Evolutionary conservation across 805 yeast species (phyloP).

Genomic region (Isabelozyma rhagii): DNA sequence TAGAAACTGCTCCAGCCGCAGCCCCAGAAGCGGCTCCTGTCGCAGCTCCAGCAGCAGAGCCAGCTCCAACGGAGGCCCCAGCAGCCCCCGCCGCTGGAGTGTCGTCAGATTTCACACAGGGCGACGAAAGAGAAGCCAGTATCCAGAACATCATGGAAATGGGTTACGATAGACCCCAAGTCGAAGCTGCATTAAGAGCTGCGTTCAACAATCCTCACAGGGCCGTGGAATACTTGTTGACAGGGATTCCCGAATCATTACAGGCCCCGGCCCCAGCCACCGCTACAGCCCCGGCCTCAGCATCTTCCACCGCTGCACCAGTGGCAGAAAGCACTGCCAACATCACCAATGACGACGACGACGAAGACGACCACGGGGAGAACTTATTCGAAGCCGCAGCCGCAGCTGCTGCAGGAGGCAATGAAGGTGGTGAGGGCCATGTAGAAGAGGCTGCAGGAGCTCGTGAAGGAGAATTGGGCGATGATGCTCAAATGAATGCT

Average conservation of each 20-base stretch:
- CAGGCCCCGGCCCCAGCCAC: conserved; percentile 29
- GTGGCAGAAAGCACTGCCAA: conserved; percentile 16
- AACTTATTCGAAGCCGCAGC: conserved; percentile 56
- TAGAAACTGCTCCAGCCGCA: conserved; percentile 13
- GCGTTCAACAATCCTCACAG: conserved; percentile 98
- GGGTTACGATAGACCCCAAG: conserved; percentile 90
- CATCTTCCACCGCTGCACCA: conserved; percentile 8
- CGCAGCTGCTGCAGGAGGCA: conserved; percentile 27
- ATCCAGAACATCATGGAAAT: conserved; percentile 84
- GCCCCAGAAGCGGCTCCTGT: conserved; percentile 17
- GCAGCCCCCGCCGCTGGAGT: conserved; percentile 17
- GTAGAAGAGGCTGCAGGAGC: conserved; percentile 11
- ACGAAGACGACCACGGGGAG: conserved; percentile 30
- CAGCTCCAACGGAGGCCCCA: conserved; percentile 4
- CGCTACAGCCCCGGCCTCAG: conserved; percentile 13
- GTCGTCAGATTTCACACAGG: conserved; percentile 66
- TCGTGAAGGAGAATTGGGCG: conserved; percentile 40
- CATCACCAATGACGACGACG: conserved; percentile 29
- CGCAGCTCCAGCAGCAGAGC: conserved; percentile 10
- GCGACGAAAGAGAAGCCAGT: conserved; percentile 74
- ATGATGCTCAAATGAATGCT: conserved; percentile 47
- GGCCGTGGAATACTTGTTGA: conserved; percentile 91
- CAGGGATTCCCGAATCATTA: conserved; percentile 77
- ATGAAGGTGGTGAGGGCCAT: conserved; percentile 30
- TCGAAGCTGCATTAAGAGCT: conserved; percentile 86